Base-by-base conservation (phyloP, 129 eudicot genomes). In the Chrysanthemum seticuspe region DNA sequence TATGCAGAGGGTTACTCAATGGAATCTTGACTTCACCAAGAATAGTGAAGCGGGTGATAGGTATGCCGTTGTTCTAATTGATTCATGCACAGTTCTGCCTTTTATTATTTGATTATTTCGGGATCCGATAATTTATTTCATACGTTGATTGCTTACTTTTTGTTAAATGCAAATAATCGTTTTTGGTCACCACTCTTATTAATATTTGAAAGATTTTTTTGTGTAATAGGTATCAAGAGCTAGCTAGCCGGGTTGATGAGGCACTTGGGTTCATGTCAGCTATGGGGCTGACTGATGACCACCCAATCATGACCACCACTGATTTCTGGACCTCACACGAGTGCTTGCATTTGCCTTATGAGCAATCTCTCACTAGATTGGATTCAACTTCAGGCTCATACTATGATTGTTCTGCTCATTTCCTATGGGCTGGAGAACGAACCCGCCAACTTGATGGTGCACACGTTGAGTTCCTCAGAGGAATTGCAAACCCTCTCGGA, bases 311-410 rank as follows among this genome's bases (percentile, higher is more conserved):
- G 98, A 77, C 84, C 25, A 82, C 98, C 40, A 92, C 98, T 3
- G 98, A 92, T 13, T 92, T 92, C 60, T 92, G 96, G 96, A 92
- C 96, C 2, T 92, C 98, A 13, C 98, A 92, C 18, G 98, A 92
- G 73, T 92, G 98, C 78, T 74, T 92, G 80, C 87, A 83, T 69
- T 79, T 89, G 87, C 98, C 98, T 62, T 92, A 92, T 69, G 98
- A 92, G 71, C 98, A 92, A 64, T 76, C 98, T 70, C 90, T 92
- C 40, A 89, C 95, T 21, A 81, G 98, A 62, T 62, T 83, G 80
- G 98, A 92, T 75, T 92, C 98, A 50, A 92, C 98, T 29, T 87
- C 98, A 60, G 92, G 92, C 55, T 79, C 79, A 45, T 84, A 85
- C 82, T 92, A 92, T 78, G 98, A 89, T 55, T 92, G 98, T 74